Evolutionary conservation across 2,329 filamentous ascomycete genomes (phyloP).

Genomic region (Botrytis squamosa): DNA sequence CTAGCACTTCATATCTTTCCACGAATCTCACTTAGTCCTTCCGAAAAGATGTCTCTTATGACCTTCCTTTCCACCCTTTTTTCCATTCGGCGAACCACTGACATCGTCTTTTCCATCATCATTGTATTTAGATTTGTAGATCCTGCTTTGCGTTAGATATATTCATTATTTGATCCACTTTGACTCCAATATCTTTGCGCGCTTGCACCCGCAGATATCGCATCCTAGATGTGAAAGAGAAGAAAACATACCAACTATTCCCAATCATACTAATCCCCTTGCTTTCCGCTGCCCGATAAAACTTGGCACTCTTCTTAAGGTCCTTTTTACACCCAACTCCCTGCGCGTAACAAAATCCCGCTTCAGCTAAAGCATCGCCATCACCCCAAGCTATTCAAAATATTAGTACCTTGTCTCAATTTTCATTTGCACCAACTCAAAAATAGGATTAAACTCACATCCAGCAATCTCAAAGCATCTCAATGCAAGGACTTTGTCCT

Average conservation of each 20-base stretch:
- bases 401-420: neutral
- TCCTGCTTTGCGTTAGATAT: constrained; percentile 55
- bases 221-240: neutral
- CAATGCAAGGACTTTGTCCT: constrained; percentile 83
- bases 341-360: constrained; percentile 93
- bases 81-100: constrained; percentile 32
- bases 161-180: neutral
- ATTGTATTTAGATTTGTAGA: constrained; percentile 92
- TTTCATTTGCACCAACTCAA: neutral
- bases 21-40: constrained; percentile 29
- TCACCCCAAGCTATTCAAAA: constrained; percentile 74
- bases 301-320: constrained; percentile 86
- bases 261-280: constrained; percentile 97
- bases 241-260: constrained; percentile 81
- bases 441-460: constrained; percentile 51
- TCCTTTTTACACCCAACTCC: constrained; percentile 95
- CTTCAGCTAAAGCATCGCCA: constrained; percentile 87
- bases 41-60: constrained; percentile 73
- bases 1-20: neutral
- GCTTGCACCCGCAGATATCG: neutral
- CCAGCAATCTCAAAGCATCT: constrained; percentile 96
- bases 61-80: constrained; percentile 60
- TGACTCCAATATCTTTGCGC: neutral
- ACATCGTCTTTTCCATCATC: constrained; percentile 51
- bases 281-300: constrained; percentile 85